Percentiles rank a stretch among this genome's conserved stretches.
phyloP scores from a whole-genome alignment of 1,284 basidiomycete species.

The Clitocybe nebularis region DNA sequence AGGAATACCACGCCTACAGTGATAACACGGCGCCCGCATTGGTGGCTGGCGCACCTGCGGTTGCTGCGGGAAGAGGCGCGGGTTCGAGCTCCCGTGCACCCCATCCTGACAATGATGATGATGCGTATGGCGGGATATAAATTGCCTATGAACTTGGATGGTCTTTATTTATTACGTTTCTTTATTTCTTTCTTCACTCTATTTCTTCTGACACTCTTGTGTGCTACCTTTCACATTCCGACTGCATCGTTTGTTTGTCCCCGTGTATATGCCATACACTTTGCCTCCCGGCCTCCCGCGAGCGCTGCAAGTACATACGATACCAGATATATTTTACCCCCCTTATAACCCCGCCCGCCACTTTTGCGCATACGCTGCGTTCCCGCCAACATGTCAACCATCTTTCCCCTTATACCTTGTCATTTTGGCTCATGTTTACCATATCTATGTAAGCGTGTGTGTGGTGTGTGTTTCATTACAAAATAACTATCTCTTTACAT shows the following conservation, averaged over 20 bases:
- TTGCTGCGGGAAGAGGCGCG: conserved; percentile 16
- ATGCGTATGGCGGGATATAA: conserved; percentile 21
- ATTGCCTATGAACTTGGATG: background rate
- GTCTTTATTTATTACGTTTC: background rate
- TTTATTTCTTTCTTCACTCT: background rate
- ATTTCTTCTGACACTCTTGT: no score
- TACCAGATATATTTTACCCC: conserved; percentile 13
- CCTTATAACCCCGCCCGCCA: conserved; percentile 7
- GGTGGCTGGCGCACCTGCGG: conserved; percentile 17
- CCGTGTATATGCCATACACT: background rate
- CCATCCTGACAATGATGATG: conserved; percentile 12
- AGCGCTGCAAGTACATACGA: conserved; percentile 14
- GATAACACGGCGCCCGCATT: conserved; percentile 10
- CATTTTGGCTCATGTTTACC: conserved; percentile 5
- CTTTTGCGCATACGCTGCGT: conserved; percentile 10
- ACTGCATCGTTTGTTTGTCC: background rate
- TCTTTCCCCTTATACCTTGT: conserved; percentile 1
- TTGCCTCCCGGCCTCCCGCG: background rate
- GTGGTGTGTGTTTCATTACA: conserved; percentile 2
- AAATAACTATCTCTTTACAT: background rate
- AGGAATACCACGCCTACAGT: conserved; percentile 13
- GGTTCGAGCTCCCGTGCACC: conserved; percentile 10
- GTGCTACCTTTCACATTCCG: no score
- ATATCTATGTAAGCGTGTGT: conserved; percentile 9
- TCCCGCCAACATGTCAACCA: conserved; percentile 2